Percentiles rank a stretch among this genome's conserved stretches.
Conservation (phyloP, 345 rosid species). For the Adansonia digitata region DNA sequence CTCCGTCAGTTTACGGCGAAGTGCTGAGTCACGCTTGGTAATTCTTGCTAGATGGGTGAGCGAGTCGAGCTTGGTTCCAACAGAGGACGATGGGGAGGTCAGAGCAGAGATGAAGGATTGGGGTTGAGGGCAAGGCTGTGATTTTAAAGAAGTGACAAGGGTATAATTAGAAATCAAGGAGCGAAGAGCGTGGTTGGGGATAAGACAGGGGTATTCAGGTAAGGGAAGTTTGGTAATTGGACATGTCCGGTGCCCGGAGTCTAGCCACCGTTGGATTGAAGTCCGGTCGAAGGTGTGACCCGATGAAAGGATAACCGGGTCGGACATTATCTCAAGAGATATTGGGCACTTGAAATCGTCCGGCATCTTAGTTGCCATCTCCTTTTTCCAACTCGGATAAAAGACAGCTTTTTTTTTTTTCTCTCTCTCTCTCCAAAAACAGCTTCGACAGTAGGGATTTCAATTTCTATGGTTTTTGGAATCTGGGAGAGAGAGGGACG, state of each 20-base stretch:
- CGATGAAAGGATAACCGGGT: constrained; percentile 89
- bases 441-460: constrained; percentile 13
- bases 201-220: constrained; percentile 60
- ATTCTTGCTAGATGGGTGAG: constrained; percentile 48
- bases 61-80: constrained; percentile 51
- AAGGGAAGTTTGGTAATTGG: constrained; percentile 78
- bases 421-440: background rate
- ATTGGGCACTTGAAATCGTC: constrained; percentile 95
- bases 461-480: no score
- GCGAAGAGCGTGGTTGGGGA: constrained; percentile 86
- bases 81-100: constrained; percentile 43
- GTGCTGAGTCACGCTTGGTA: constrained; percentile 70
- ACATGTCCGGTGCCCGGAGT: constrained; percentile 81
- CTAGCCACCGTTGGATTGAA: constrained; percentile 89
- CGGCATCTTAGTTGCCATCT: constrained; percentile 58
- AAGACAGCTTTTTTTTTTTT: background rate
- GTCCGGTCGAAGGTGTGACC: constrained; percentile 95
- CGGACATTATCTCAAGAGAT: constrained; percentile 91
- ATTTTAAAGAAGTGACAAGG: constrained; percentile 19
- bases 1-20: constrained; percentile 73
- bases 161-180: constrained; percentile 71
- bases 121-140: constrained; percentile 26
- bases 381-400: background rate
- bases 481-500: no score
- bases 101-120: constrained; percentile 51